A percentile compares a stretch with the other conserved stretches of the same genome.
These are phyloP conservation scores for Boletus rubescentipes DNA, from an alignment of 768 basidiomycete species.

Conservation along the genomic window DNA sequence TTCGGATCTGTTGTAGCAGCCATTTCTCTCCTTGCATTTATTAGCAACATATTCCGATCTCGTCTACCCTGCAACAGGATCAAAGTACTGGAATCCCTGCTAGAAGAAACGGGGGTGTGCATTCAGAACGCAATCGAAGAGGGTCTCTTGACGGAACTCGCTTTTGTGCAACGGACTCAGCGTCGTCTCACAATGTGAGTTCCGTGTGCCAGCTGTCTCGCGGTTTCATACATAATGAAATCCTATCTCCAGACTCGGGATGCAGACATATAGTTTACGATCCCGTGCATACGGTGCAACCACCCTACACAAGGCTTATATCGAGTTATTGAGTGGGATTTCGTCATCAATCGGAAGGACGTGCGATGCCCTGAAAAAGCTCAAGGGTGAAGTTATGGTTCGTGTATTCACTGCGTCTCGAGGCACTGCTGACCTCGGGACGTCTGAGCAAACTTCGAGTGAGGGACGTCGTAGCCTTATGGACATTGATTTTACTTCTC, in stretches of 20 bases:
- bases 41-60: not conserved
- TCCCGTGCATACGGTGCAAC: not conserved
- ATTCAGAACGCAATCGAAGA: constrained; percentile 6
- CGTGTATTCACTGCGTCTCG: not conserved
- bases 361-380: not conserved
- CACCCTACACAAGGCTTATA: not conserved
- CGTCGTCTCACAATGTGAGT: not conserved
- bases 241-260: not conserved
- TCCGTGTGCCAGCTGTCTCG: no score
- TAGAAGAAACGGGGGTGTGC: constrained; percentile 1
- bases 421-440: no score
- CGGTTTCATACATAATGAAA: not conserved
- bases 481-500: not conserved
- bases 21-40: not conserved
- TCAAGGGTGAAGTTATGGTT: constrained; percentile 5
- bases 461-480: not conserved
- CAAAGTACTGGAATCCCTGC: not conserved
- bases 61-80: constrained; percentile 12
- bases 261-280: not conserved
- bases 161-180: not conserved
- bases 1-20: not conserved
- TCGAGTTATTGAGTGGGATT: not conserved
- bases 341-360: not conserved
- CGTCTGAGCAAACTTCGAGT: not conserved
- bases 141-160: not conserved